A percentile compares a stretch with the other conserved stretches of the same genome.
These are phyloP conservation scores for Citrus mangshanensis DNA, from an alignment of 345 rosid genomes.

Conservation along the genomic window DNA sequence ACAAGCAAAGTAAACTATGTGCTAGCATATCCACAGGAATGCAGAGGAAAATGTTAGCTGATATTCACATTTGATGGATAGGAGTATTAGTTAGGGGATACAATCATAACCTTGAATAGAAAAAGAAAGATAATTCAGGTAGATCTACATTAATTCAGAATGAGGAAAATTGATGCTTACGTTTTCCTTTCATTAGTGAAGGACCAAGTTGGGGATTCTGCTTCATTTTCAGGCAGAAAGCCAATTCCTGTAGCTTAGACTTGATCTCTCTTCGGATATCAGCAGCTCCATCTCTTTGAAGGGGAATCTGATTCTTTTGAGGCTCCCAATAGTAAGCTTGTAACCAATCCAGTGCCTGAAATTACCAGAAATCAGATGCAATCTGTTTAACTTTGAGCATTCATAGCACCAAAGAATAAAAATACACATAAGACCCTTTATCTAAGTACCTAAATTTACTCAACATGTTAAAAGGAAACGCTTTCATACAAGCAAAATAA, in stretches of 20 bases:
- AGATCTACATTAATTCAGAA: neutral
- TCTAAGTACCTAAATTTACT: neutral
- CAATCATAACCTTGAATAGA: neutral
- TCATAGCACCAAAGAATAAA: neutral
- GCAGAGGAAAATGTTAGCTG: neutral
- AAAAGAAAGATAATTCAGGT: neutral
- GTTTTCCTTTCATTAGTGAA: constrained; percentile 40
- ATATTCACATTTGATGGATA: neutral
- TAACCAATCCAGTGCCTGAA: constrained; percentile 88
- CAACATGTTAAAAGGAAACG: neutral
- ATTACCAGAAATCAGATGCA: constrained; percentile 13
- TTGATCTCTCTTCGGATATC: constrained; percentile 57
- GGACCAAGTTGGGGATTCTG: constrained; percentile 36
- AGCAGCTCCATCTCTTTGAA: constrained; percentile 48
- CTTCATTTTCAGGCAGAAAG: constrained; percentile 43
- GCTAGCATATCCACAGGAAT: neutral
- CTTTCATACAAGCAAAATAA: neutral
- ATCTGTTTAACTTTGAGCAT: too few species aligned
- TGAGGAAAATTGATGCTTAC: constrained; percentile 27
- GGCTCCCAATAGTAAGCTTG: constrained; percentile 79
- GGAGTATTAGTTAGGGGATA: neutral
- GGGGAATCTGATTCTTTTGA: constrained; percentile 58
- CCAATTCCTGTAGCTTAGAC: constrained; percentile 54
- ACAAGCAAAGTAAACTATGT: neutral
- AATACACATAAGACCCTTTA: neutral